Conservation (phyloP, 2,329 filamentous ascomycete species). For the Fusarium guadeloupense region DNA sequence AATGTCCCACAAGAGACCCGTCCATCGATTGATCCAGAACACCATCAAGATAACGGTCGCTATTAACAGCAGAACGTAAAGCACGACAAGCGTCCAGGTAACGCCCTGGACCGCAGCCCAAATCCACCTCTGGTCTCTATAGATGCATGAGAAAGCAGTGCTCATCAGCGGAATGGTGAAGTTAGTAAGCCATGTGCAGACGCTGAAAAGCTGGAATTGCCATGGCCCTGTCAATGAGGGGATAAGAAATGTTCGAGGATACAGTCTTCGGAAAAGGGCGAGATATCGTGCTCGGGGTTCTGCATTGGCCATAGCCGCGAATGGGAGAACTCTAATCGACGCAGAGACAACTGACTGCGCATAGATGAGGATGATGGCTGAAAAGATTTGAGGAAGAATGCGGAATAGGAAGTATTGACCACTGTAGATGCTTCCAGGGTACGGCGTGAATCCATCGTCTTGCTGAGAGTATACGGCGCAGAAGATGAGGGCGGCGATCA, state of each 20-base stretch:
- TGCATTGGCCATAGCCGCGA: conserved; percentile 77
- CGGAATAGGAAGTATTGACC: conserved; percentile 85
- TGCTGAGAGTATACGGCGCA: conserved; percentile 73
- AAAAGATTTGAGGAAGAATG: conserved; percentile 82
- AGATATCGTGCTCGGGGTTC: conserved; percentile 67
- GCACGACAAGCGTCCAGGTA: conserved; percentile 77
- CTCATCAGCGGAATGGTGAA: conserved; percentile 86
- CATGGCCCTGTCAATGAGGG: conserved; percentile 69
- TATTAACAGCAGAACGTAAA: conserved; percentile 75
- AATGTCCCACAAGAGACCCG: conserved; percentile 86
- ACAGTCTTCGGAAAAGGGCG: conserved; percentile 73
- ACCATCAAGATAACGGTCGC: conserved; percentile 63
- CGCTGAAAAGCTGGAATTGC: conserved; percentile 70
- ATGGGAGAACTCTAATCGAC: conserved; percentile 80
- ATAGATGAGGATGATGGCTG: conserved; percentile 77
- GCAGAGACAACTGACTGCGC: conserved; percentile 78
- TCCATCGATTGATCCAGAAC: conserved; percentile 72
- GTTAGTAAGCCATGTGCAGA: conserved; percentile 79
- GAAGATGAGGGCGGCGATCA: conserved; percentile 77
- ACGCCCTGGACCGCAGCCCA: conserved; percentile 84
- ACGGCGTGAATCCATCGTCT: conserved; percentile 73
- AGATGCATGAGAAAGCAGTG: conserved; percentile 74
- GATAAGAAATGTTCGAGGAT: conserved; percentile 75
- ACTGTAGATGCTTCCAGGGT: conserved; percentile 72
- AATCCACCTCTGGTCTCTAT: conserved; percentile 69